These are phyloP conservation scores for Oryza brachyantha DNA, from an alignment of 176 grass and related monocot species.

Conservation along the genomic window DNA sequence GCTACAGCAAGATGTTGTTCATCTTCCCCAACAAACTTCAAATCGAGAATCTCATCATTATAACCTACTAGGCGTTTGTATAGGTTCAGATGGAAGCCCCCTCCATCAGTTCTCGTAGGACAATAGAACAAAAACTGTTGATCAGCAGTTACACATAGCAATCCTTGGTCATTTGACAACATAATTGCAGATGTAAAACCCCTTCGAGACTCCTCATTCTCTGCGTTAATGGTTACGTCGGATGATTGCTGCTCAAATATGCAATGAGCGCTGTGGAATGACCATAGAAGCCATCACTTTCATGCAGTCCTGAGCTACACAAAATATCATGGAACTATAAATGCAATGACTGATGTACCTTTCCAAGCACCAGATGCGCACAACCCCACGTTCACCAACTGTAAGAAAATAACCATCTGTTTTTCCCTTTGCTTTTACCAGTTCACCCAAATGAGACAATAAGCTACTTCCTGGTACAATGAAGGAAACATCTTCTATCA, in stretches of 20 bases:
- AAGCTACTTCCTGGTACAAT: slow-evolving; percentile 55
- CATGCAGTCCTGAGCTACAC: slow-evolving; percentile 1
- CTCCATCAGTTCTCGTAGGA: slow-evolving; percentile 48
- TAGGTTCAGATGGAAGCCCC: slow-evolving; percentile 55
- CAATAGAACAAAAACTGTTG: slow-evolving; percentile 91
- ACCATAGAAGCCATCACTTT: slow-evolving; percentile 27
- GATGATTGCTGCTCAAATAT: slow-evolving; percentile 78
- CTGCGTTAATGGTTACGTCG: slow-evolving; percentile 62
- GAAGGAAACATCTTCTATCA: slow-evolving; percentile 82
- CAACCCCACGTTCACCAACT: slow-evolving; percentile 80
- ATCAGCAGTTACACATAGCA: slow-evolving; percentile 85
- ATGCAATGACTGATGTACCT: slow-evolving; percentile 42
- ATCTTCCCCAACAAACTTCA: slow-evolving; percentile 83
- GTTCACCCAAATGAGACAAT: slow-evolving; percentile 52
- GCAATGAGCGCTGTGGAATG: slow-evolving; percentile 56
- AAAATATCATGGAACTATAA: slow-evolving; percentile 1
- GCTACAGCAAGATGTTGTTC: slow-evolving; percentile 90
- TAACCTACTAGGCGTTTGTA: slow-evolving; percentile 82
- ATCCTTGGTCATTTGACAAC: slow-evolving; percentile 59
- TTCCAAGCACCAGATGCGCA: slow-evolving; percentile 85
- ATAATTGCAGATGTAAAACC: slow-evolving; percentile 79
- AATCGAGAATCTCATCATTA: slow-evolving; percentile 95
- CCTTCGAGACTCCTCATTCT: slow-evolving; percentile 77
- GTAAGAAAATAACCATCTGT: slow-evolving; percentile 63
- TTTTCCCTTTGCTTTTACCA: slow-evolving; percentile 38